These are phyloP conservation scores for Wickerhamiella vanderwaltii DNA, from an alignment of 805 yeast species.

Conservation along the genomic window DNA sequence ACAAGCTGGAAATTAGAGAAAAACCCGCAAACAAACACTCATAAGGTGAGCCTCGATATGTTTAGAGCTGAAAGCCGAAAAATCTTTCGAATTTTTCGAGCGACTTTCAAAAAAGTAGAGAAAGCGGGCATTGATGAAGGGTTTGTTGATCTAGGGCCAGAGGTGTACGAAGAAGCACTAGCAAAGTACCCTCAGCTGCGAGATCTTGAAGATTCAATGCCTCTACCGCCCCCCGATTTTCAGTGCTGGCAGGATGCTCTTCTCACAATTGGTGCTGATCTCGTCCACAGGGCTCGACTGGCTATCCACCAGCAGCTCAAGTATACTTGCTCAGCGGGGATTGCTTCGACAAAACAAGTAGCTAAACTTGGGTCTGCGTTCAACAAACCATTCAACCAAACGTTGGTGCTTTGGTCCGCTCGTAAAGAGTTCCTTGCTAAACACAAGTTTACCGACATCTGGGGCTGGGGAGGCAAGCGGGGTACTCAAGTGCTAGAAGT, in stretches of 20 bases:
- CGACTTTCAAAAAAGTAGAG: constrained; percentile 58
- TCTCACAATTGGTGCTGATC: constrained; percentile 50
- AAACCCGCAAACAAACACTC: constrained; percentile 36
- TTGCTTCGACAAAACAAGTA: constrained; percentile 60
- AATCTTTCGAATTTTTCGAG: constrained; percentile 52
- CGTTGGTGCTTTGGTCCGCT: constrained; percentile 45
- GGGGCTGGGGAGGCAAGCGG: constrained; percentile 84
- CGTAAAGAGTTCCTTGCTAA: constrained; percentile 43
- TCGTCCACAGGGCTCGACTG: constrained; percentile 43
- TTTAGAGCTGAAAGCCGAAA: constrained; percentile 79
- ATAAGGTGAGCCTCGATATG: constrained; percentile 84
- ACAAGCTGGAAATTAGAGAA: constrained; percentile 64
- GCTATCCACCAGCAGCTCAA: constrained; percentile 44
- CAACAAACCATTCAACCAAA: constrained; percentile 77
- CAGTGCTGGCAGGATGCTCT: constrained; percentile 70
- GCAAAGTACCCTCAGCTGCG: constrained; percentile 38
- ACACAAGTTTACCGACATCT: constrained; percentile 59
- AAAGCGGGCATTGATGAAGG: constrained; percentile 96
- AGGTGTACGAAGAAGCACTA: constrained; percentile 36
- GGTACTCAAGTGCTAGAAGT: constrained; percentile 49
- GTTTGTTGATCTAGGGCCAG: constrained; percentile 69
- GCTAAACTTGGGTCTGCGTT: constrained; percentile 83
- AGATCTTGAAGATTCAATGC: constrained; percentile 13
- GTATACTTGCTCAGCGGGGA: constrained; percentile 84
- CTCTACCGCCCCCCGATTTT: constrained; percentile 14